Evolutionary conservation across 2,329 filamentous ascomycete species (phyloP), one percentile per base, ranked within the genome.

Genomic region (Venturia aucupariae): DNA sequence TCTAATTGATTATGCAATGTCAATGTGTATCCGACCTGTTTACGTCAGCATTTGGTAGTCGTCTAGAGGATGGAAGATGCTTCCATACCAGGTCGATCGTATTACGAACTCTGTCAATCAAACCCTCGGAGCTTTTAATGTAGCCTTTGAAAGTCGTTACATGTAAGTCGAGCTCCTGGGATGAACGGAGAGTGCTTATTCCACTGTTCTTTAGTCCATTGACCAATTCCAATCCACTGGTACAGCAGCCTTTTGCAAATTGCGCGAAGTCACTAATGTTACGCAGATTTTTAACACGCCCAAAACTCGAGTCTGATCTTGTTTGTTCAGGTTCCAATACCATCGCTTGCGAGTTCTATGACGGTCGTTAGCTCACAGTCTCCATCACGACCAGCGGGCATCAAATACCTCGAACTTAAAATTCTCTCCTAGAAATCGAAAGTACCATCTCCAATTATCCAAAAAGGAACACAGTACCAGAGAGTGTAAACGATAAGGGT

Each of bases 1-100:
- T 66, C 65, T 8, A 66, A 54, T 60, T 66, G 65, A 46, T 66
- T 66, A 30, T 66, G 64, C 11, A 66, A 39, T 6, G 64, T 66
- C 60, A 66, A 61, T 19, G 65, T 66, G 61, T 66, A 66, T 22
- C 65, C 65, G 4, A 48, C 44, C 44, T 48, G 19, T 24, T 19
- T 22, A 7, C 4, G 19, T 48, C 44, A 48, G 44, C 44, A 27
- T 8, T 22, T 15, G 44, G 8, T 35, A 10, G n/a, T n/a, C 32
- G 10, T 35, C 32, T 4, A 35, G 10, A 35, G 4, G 4, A 35
- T 4, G 32, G 4, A 35, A 35, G 32, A 10, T 35, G 4, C 32
- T 35, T 35, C 32, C 10, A n/a, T 48, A 61, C 60, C 13, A 61
- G 24, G 60, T 61, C 60, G 17, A 61, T 61, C 7, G 60, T 46